Percentiles rank a stretch among this genome's conserved stretches.
Evolutionary conservation across 768 basidiomycete species (phyloP).

Genomic region (Tephrocybe sp.): DNA sequence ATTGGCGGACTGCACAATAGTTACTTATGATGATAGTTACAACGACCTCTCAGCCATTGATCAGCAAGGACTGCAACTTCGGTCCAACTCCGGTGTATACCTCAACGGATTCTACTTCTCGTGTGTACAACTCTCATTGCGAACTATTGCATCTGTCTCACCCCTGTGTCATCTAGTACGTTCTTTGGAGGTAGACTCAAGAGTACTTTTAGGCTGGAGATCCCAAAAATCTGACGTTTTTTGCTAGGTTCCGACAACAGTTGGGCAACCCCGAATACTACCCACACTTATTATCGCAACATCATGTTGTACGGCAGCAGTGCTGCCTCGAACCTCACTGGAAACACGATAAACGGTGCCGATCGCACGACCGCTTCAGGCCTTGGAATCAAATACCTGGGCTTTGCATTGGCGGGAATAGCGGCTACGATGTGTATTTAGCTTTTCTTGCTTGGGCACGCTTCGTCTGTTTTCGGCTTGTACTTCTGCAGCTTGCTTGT

Average conservation of each 20-base stretch:
- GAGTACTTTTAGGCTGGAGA: background rate
- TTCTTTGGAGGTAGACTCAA: conserved; percentile 70
- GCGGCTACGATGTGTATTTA: conserved; percentile 4
- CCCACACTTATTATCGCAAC: conserved; percentile 78
- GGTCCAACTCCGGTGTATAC: conserved; percentile 48
- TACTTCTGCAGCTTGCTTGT: background rate
- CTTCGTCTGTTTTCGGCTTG: background rate
- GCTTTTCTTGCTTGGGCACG: background rate
- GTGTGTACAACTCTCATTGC: conserved; percentile 35
- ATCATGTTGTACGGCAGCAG: conserved; percentile 64
- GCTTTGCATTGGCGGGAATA: conserved; percentile 2
- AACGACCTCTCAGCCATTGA: conserved; percentile 65
- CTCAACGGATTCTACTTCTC: conserved; percentile 80
- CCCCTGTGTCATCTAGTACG: conserved; percentile 42
- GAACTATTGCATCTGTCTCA: background rate
- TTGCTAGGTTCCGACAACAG: conserved; percentile 55
- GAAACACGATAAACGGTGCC: conserved; percentile 27
- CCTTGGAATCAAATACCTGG: background rate
- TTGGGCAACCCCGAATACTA: conserved; percentile 70
- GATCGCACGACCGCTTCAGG: background rate
- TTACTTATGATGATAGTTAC: conserved; percentile 47
- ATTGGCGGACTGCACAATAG: background rate
- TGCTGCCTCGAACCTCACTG: conserved; percentile 46
- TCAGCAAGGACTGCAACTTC: conserved; percentile 62
- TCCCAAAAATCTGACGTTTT: conserved; percentile 12